These are phyloP conservation scores for Notholithocarpus densiflorus DNA, from an alignment of 306 rosid genomes.

Conservation along the genomic window DNA sequence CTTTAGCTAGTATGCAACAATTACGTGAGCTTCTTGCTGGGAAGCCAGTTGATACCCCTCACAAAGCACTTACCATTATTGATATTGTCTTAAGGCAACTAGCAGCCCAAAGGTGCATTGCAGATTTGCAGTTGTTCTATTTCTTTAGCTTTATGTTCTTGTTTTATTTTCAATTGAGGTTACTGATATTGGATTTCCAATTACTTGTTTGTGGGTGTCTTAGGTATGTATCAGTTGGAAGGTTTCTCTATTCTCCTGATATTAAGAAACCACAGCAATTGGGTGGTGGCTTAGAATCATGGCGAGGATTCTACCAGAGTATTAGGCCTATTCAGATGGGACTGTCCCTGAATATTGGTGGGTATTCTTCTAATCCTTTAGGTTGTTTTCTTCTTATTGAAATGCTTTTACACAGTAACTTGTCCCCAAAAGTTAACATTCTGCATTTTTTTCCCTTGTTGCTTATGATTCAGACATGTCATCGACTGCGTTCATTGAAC, in stretches of 20 bases:
- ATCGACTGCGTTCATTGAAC: slow-evolving; percentile 53
- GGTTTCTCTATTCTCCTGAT: slow-evolving; percentile 44
- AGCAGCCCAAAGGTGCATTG: slow-evolving; percentile 39
- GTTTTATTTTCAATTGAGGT: background rate
- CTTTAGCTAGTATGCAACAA: slow-evolving; percentile 41
- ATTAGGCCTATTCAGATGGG: slow-evolving; percentile 62
- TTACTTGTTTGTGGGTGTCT: slow-evolving; percentile 11
- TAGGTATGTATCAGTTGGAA: slow-evolving; percentile 39
- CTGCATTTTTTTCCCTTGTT: background rate
- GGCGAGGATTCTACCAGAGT: slow-evolving; percentile 56
- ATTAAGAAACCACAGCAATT: slow-evolving; percentile 38
- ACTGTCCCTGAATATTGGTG: slow-evolving; percentile 48
- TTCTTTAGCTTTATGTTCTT: slow-evolving; percentile 6
- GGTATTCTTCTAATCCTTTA: slow-evolving; percentile 1
- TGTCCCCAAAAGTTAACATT: background rate
- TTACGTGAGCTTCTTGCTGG: slow-evolving; percentile 45
- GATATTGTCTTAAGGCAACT: slow-evolving; percentile 46
- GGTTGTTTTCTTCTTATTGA: background rate
- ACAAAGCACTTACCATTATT: slow-evolving; percentile 41
- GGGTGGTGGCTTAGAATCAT: slow-evolving; percentile 50
- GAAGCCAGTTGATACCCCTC: slow-evolving; percentile 37
- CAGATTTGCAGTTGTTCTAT: slow-evolving; percentile 8
- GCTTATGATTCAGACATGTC: slow-evolving; percentile 38
- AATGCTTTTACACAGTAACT: background rate
- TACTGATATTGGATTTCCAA: background rate